These are phyloP conservation scores for Tulasnella calospora DNA, from an alignment of 768 basidiomycete genomes.

Conservation along the genomic window DNA sequence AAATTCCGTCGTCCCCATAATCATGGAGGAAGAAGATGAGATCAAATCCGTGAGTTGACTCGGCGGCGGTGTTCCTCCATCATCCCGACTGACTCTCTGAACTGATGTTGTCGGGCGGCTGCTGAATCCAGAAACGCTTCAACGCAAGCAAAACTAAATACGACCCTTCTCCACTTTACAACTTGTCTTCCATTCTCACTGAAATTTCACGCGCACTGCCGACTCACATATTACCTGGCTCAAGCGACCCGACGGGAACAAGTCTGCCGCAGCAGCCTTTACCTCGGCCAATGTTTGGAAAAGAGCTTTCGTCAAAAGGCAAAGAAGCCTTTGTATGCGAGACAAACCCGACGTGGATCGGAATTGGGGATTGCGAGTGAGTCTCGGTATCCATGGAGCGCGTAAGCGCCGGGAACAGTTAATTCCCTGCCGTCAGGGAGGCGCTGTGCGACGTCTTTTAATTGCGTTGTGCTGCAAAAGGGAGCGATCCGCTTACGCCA, in stretches of 20 bases:
- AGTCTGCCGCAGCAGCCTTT: conserved; percentile 92
- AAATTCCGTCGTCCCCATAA: conserved; percentile 61
- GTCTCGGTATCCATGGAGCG: conserved; percentile 27
- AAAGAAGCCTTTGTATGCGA: conserved; percentile 66
- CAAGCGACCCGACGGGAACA: conserved; percentile 77
- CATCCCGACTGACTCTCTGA: not conserved
- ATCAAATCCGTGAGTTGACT: conserved; percentile 28
- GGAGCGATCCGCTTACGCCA: not conserved
- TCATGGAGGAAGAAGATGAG: conserved; percentile 37
- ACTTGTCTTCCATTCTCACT: conserved; percentile 60
- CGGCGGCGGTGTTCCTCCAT: not conserved
- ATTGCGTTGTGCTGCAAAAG: not conserved
- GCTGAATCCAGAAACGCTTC: conserved; percentile 35
- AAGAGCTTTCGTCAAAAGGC: conserved; percentile 42
- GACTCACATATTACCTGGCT: conserved; percentile 83
- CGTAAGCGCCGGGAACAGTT: not conserved
- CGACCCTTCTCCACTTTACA: conserved; percentile 5
- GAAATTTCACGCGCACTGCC: conserved; percentile 77
- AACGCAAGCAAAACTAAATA: conserved; percentile 31
- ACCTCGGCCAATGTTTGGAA: conserved; percentile 85
- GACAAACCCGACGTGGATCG: conserved; percentile 87
- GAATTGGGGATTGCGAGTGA: conserved; percentile 49
- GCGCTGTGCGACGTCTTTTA: not conserved
- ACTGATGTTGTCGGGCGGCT: not conserved
- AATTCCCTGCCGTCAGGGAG: not conserved